Percentiles rank a stretch among this genome's conserved stretches.
These are phyloP conservation scores for Ceratocystis diversiconidia DNA, from an alignment of 2,329 filamentous ascomycete genomes.

Conservation along the genomic window DNA sequence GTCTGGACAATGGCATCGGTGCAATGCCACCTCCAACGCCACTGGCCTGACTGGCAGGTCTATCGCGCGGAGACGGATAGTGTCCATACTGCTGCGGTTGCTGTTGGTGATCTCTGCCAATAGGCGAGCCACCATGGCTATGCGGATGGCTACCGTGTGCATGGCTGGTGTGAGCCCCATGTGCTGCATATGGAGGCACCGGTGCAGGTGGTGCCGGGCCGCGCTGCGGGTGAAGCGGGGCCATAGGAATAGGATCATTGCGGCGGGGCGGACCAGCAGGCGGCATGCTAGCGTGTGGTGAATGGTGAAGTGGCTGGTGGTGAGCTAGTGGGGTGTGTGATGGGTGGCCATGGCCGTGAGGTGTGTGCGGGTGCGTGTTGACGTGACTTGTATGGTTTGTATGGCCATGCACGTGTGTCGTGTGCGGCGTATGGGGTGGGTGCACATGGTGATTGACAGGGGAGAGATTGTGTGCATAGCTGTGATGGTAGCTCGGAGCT, in stretches of 20 bases:
- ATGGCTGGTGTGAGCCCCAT: not conserved
- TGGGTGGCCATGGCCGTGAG: not conserved
- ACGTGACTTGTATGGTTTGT: not conserved
- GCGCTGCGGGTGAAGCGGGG: conserved; percentile 8
- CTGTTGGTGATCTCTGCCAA: conserved; percentile 2
- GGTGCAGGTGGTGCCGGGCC: not conserved
- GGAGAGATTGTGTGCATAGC: conserved; percentile 1
- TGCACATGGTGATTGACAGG: conserved; percentile 10
- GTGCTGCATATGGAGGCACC: not conserved
- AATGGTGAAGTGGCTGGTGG: conserved; percentile 11
- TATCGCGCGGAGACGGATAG: conserved; percentile 6
- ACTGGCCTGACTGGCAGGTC: conserved; percentile 1
- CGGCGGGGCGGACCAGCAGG: conserved; percentile 4
- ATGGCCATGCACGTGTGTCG: too few species aligned
- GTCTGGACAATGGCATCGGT: not conserved
- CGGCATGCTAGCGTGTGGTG: conserved; percentile 8
- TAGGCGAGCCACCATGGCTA: conserved; percentile 9
- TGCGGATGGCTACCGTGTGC: not conserved
- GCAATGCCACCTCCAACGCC: not conserved
- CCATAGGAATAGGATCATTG: conserved; percentile 8
- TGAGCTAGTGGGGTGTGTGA: conserved; percentile 1
- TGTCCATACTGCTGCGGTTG: conserved; percentile 19
- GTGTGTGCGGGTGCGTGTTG: conserved; percentile 7
- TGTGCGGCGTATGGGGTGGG: conserved; percentile 10
- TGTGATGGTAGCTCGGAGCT: conserved; percentile 21